A percentile compares a stretch with the other conserved stretches of the same genome.
Evolutionary conservation across 1,284 basidiomycete species (phyloP).

Genomic region (Fomitopsis betulina): DNA sequence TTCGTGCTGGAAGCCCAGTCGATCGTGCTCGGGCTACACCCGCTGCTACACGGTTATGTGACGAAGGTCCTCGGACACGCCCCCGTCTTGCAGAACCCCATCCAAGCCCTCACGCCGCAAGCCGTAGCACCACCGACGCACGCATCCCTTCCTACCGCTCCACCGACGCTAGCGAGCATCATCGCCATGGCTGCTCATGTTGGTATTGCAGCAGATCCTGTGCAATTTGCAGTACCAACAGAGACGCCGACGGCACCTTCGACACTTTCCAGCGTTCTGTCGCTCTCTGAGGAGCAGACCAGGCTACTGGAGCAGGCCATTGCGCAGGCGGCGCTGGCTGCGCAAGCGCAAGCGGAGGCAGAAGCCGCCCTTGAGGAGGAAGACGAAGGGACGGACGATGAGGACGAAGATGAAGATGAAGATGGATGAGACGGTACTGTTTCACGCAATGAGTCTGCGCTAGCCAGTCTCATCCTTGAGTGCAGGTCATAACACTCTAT

Average conservation of each 20-base stretch:
- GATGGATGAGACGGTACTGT: background rate
- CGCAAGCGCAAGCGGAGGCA: slow-evolving; percentile 70
- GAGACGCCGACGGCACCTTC: background rate
- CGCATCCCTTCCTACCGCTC: slow-evolving; percentile 25
- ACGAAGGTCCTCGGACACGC: slow-evolving; percentile 48
- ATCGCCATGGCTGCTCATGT: slow-evolving; percentile 37
- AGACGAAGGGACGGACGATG: slow-evolving; percentile 32
- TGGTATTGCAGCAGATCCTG: slow-evolving; percentile 15
- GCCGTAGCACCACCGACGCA: slow-evolving; percentile 20
- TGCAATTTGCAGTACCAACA: background rate
- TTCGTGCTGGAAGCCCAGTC: slow-evolving; percentile 49
- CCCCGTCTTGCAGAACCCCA: slow-evolving; percentile 24
- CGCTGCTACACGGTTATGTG: slow-evolving; percentile 54
- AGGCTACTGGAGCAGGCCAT: slow-evolving; percentile 64
- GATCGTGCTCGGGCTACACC: slow-evolving; percentile 51
- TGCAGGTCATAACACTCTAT: no score
- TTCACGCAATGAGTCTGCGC: no score
- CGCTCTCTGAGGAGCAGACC: slow-evolving; percentile 65
- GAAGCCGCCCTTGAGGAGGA: slow-evolving; percentile 68
- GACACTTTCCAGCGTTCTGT: slow-evolving; percentile 32
- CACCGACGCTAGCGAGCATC: slow-evolving; percentile 62
- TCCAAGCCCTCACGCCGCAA: background rate
- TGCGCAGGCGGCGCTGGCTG: slow-evolving; percentile 62
- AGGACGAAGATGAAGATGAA: slow-evolving; percentile 29
- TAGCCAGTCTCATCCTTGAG: no score